Conservation (phyloP, 768 basidiomycete species). For the Naganishia antarctica region DNA sequence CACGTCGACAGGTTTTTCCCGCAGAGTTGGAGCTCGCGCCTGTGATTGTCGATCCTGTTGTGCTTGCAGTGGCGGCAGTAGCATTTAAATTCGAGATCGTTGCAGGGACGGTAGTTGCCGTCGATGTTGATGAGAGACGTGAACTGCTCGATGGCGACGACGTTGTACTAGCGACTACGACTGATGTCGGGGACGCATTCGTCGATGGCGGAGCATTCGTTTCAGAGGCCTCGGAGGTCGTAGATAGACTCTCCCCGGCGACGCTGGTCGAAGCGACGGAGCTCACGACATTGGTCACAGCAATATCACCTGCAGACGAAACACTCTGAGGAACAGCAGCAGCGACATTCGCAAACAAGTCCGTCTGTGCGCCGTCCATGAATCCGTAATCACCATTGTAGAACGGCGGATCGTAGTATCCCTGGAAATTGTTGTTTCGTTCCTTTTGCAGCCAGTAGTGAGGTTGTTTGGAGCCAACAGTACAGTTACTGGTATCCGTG, state of each 20-base stretch:
- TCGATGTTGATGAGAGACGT: too few relatives aligned
- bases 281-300: too few relatives aligned
- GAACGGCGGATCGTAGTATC: constrained; percentile 43
- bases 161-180: not conserved
- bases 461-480: constrained; percentile 44
- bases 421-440: constrained; percentile 43
- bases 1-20: not conserved
- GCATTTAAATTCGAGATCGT: not conserved
- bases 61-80: not conserved
- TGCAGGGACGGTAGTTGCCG: not conserved
- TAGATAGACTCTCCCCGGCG: too few relatives aligned
- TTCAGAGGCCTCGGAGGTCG: too few relatives aligned
- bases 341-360: constrained; percentile 36
- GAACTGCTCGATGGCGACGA: not conserved
- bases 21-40: not conserved
- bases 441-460: constrained; percentile 46
- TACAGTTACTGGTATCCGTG: constrained; percentile 42
- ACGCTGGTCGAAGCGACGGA: not conserved
- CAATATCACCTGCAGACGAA: too few relatives aligned
- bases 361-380: constrained; percentile 47
- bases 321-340: not conserved
- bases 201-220: too few relatives aligned
- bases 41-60: not conserved
- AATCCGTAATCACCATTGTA: constrained; percentile 47
- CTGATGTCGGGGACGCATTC: not conserved